Base-by-base conservation (phyloP, 2,329 filamentous ascomycete genomes). In the Fusarium equiseti region DNA sequence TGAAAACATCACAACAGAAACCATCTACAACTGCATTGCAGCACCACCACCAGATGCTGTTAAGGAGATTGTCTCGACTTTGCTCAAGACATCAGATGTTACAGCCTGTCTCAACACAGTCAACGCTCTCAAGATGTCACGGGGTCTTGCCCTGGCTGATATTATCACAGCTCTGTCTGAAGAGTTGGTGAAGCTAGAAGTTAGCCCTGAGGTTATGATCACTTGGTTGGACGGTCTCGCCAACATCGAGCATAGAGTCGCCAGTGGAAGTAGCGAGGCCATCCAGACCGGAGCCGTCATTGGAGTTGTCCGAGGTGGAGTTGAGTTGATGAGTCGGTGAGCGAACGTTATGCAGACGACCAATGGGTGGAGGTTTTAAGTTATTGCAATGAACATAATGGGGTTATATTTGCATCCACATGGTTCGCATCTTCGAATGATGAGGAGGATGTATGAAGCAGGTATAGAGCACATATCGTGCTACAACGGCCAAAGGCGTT, bases 11-110 rank as follows among this genome's bases (percentile, higher is more conserved):
- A 97, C 98, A 72, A 97, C 92, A 38, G 92, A 97, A 78, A 94
- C 93, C 10, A 98, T 99, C 77, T 99, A 98, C 85, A 95, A 94
- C 81, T 99, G 96, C 81, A 97, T 99, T 77, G 96, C 96, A 11
- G 95, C 95, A 3, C 96, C 96, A 6, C 95, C 97, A 73, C 96
- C 96, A 1, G 89, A 91, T 26, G 95, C 97, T 75, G 94, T 98
- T 77, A 87, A 89, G 71, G 89, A 92, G 74, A 98, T 99, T 57
- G 86, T 95, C 72, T 88, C 91, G 71, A 97, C 94, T 1, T 86
- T 99, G 32, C 87, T 98, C 29, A 90, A 88, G 58, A 98, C 93
- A 3, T 88, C 90, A 57, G 95, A 99, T 77, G 92, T 99, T 51
- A 97, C 92, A 2, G 93, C 92, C 35, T 98, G 95, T 77, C 85